A percentile compares a stretch with the other conserved stretches of the same genome.
Conservation (phyloP, 768 basidiomycete species). For the Termitomyces heimii region DNA sequence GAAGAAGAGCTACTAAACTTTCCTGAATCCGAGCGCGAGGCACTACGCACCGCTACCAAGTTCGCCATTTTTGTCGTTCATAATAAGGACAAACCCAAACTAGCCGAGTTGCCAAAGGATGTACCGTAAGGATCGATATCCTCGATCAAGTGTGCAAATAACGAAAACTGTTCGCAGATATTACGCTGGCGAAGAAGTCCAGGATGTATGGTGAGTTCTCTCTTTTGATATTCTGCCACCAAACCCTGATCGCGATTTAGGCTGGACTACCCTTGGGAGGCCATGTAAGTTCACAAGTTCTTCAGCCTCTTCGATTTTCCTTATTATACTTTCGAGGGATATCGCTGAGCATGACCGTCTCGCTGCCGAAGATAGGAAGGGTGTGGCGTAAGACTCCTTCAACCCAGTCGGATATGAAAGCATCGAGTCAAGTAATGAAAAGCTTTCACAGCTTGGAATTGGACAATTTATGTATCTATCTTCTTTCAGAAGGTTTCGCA, state of each 20-base stretch:
- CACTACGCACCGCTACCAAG: slow-evolving; percentile 56
- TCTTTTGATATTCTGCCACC: neutral
- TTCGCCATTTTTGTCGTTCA: slow-evolving; percentile 94
- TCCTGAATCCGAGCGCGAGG: slow-evolving; percentile 72
- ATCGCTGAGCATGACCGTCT: slow-evolving; percentile 73
- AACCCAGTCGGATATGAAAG: neutral
- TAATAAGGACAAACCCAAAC: slow-evolving; percentile 88
- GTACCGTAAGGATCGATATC: slow-evolving; percentile 43
- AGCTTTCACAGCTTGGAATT: neutral
- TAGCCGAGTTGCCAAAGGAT: slow-evolving; percentile 64
- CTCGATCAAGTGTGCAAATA: neutral
- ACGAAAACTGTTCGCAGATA: slow-evolving; percentile 42
- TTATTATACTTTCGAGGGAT: slow-evolving; percentile 36
- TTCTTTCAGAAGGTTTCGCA: neutral
- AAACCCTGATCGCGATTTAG: slow-evolving; percentile 23
- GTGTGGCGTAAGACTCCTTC: slow-evolving; percentile 1
- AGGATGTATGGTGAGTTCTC: slow-evolving; percentile 58
- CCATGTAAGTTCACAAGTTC: slow-evolving; percentile 40
- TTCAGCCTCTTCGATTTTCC: neutral
- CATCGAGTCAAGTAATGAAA: neutral
- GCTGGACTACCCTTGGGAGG: slow-evolving; percentile 87
- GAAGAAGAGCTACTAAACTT: slow-evolving; percentile 57
- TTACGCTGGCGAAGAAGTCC: slow-evolving; percentile 74
- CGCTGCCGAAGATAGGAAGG: slow-evolving; percentile 37
- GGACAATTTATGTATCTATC: neutral